Base-by-base conservation (phyloP, 257 asterid genomes). In the Osmanthus fragrans region DNA sequence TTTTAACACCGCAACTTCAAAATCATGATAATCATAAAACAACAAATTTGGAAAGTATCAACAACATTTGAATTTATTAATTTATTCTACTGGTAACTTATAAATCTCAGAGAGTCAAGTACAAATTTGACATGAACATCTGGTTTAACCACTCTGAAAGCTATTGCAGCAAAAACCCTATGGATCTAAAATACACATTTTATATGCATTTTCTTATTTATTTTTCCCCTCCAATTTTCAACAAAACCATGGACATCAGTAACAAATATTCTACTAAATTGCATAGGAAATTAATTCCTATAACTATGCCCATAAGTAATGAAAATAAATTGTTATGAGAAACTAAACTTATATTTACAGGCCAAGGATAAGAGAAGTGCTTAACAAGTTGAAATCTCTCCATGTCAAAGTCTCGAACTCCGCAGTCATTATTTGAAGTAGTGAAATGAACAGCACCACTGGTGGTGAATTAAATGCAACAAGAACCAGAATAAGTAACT, bases 381-480 rank as follows among this genome's bases (percentile, higher is more conserved):
- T 82, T 88, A 33, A 84, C 84, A 80, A 82, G 91, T 85, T 89
- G 89, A 68, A 85, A 87, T 76, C 83, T 85, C 83, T 82, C 89
- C 87, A 85, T 66, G 82, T 87, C 91, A 21, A 85, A 85, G 70
- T 87, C 91, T 69, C 91, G 82, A 10, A 87, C 89, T 40, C 88
- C 92, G 66, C 87, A 80, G 80, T 89, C 93, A 76, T 89, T 89
- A 77, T 87, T 89, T 54, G 93, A 87, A 70, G 93, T 90, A 76
- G 86, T 87, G 73, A 87, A 89, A 87, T 82, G 93, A 79, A 82
- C 73, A 77, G 88, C 85, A 9, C 93, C 93, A 74, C 91, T 87
- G 89, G 64, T 2, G 68, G 78, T 64, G 71, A 82, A 70, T 76
- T 67, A 47, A 81, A 58, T 36, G 32, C 60, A 79, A 72, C 76